Percentiles rank a stretch among this genome's conserved stretches.
Conservation (phyloP, 306 rosid genomes). For the Parietaria judaica region DNA sequence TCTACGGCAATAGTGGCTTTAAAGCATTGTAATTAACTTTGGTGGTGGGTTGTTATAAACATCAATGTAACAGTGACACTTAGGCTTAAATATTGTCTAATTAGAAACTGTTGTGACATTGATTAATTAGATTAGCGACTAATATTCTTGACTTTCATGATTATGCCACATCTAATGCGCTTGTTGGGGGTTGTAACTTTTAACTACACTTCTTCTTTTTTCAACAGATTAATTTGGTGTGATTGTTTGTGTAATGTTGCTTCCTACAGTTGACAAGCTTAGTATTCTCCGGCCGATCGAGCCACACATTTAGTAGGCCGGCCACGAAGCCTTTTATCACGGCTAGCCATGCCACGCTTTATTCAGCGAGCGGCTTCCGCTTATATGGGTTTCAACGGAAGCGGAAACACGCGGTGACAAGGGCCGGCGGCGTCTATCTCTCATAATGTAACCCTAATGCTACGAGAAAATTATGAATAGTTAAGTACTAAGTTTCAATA, state of each 20-base stretch:
- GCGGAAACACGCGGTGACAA: too few species aligned
- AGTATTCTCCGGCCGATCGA: too few species aligned
- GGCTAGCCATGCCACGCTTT: too few species aligned
- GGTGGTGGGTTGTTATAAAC: slow-evolving; percentile 30
- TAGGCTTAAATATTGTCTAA: slow-evolving; percentile 3
- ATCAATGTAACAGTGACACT: slow-evolving; percentile 19
- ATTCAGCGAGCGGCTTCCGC: too few species aligned
- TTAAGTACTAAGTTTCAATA: neutral
- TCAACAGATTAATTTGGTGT: neutral
- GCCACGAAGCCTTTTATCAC: too few species aligned
- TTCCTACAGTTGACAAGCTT: neutral
- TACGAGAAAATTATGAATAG: too few species aligned
- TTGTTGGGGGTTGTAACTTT: slow-evolving; percentile 11
- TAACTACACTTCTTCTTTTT: neutral
- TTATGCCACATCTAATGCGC: slow-evolving; percentile 6
- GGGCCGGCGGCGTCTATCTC: too few species aligned
- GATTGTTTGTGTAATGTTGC: slow-evolving; percentile 10
- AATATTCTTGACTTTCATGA: neutral
- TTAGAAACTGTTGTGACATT: neutral
- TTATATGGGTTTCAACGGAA: too few species aligned
- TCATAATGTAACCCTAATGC: too few species aligned
- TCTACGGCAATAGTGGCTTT: slow-evolving; percentile 28
- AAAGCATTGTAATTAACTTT: slow-evolving; percentile 32
- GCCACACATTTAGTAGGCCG: too few species aligned
- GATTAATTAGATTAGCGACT: too few species aligned